These are phyloP conservation scores for Kewa caespitosa DNA, from an alignment of 179 eudicot genomes.

Conservation along the genomic window DNA sequence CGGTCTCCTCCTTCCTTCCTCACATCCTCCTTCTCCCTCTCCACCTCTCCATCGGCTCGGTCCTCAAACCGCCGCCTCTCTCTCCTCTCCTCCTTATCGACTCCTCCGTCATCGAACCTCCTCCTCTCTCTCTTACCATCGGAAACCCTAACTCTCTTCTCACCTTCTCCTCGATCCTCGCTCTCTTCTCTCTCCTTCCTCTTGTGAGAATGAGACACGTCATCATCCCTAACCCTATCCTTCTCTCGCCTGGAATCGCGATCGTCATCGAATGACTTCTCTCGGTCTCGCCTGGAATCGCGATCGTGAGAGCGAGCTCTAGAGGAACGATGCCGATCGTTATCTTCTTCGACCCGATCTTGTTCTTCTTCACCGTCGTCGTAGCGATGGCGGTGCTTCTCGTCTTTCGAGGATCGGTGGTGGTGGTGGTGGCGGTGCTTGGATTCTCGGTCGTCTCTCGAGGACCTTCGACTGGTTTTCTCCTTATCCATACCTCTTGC, in stretches of 20 bases:
- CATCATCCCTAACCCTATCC: conserved; percentile 38
- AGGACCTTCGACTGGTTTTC: conserved; percentile 39
- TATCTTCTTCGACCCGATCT: too few relatives aligned
- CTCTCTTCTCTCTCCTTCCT: conserved; percentile 45
- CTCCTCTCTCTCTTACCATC: conserved; percentile 11
- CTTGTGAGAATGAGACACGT: conserved; percentile 27
- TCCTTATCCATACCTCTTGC: conserved; percentile 36
- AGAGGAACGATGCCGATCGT: conserved; percentile 25
- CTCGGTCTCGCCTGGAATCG: conserved; percentile 39
- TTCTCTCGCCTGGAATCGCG: conserved; percentile 43
- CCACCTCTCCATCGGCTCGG: conserved; percentile 23
- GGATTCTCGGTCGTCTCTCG: conserved; percentile 42
- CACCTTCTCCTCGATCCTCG: background rate
- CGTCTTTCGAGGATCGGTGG: conserved; percentile 28
- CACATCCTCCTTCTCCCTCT: conserved; percentile 12
- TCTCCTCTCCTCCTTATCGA: conserved; percentile 28
- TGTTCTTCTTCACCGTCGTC: conserved; percentile 14
- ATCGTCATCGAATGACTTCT: conserved; percentile 32
- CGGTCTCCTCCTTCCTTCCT: conserved; percentile 34
- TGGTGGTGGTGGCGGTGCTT: conserved; percentile 27
- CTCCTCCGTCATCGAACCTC: background rate
- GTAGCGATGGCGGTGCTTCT: conserved; percentile 19
- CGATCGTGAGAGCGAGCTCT: conserved; percentile 24
- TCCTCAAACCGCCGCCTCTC: conserved; percentile 48
- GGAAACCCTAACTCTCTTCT: too few relatives aligned